phyloP scores from a whole-genome alignment of 345 rosid genomes.

The Hypericum androsaemum region DNA sequence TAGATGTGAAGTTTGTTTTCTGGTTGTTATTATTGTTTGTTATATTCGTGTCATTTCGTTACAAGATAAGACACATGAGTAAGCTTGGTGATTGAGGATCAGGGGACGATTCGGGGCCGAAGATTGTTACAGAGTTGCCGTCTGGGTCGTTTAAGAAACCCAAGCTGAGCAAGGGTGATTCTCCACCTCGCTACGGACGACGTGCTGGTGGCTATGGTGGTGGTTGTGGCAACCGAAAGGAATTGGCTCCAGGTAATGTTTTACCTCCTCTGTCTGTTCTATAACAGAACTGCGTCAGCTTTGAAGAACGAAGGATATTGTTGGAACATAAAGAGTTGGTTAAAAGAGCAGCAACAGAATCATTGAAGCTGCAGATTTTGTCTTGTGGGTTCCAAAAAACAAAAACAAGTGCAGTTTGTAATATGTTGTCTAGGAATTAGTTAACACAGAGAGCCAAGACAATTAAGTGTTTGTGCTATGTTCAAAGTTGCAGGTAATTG shows the following conservation, averaged over 20 bases:
- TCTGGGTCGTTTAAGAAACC: constrained; percentile 38
- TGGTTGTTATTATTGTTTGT: neutral
- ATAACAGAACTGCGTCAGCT: too few relatives aligned
- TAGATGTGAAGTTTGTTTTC: neutral
- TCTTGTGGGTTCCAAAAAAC: too few relatives aligned
- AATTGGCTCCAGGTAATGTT: neutral
- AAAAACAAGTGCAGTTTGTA: too few relatives aligned
- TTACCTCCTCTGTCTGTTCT: neutral
- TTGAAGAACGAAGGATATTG: too few relatives aligned
- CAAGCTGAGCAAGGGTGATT: constrained; percentile 26
- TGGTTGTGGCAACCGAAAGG: neutral
- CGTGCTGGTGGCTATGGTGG: neutral
- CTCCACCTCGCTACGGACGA: too few relatives aligned
- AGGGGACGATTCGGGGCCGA: constrained; percentile 26
- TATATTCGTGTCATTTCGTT: neutral
- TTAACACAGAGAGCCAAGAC: too few relatives aligned
- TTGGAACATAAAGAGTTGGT: too few relatives aligned
- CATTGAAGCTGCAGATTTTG: too few relatives aligned
- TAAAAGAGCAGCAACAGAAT: too few relatives aligned
- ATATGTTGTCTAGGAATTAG: too few relatives aligned
- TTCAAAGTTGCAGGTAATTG: constrained; percentile 12
- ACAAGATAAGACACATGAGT: neutral
- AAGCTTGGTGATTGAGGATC: neutral
- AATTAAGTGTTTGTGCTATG: neutral
- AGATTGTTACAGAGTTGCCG: constrained; percentile 46